Conservation (phyloP, 2,329 filamentous ascomycete genomes). For the Penicillium verrucosum region DNA sequence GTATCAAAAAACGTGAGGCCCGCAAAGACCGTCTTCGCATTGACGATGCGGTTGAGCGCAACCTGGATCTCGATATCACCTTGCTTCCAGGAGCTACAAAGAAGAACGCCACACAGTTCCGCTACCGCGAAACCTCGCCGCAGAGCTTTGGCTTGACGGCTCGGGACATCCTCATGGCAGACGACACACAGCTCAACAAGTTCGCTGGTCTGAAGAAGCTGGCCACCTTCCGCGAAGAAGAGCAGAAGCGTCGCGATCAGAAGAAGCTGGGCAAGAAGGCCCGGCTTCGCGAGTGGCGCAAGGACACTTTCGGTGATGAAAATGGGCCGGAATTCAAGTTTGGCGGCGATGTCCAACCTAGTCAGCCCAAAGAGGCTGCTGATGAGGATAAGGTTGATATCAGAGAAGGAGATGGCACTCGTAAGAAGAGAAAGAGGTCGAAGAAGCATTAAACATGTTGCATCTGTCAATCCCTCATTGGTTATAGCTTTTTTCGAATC, state of each 20-base stretch:
- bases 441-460: slow-evolving; percentile 38
- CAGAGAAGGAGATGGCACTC: slow-evolving; percentile 37
- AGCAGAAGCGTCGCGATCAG: slow-evolving; percentile 85
- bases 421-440: slow-evolving; percentile 47
- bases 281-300: slow-evolving; percentile 79
- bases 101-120: slow-evolving; percentile 62
- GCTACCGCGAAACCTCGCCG: slow-evolving; percentile 91
- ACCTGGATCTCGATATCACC: slow-evolving; percentile 69
- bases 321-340: slow-evolving; percentile 46
- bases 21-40: slow-evolving; percentile 78
- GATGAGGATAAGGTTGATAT: slow-evolving; percentile 41
- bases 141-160: slow-evolving; percentile 85
- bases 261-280: slow-evolving; percentile 92
- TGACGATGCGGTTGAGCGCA: slow-evolving; percentile 79
- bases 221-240: slow-evolving; percentile 78
- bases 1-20: slow-evolving; percentile 66
- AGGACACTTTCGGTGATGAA: slow-evolving; percentile 63
- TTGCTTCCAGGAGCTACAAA: slow-evolving; percentile 54
- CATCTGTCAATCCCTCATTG: slow-evolving; percentile 4
- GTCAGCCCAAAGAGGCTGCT: slow-evolving; percentile 16
- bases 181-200: slow-evolving; percentile 80
- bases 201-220: slow-evolving; percentile 95
- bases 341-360: slow-evolving; percentile 22
- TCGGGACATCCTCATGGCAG: slow-evolving; percentile 85
- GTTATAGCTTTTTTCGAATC: slow-evolving; percentile 6